Base-by-base conservation (phyloP, 2,329 filamentous ascomycete genomes). In the Aspergillus fructus region DNA sequence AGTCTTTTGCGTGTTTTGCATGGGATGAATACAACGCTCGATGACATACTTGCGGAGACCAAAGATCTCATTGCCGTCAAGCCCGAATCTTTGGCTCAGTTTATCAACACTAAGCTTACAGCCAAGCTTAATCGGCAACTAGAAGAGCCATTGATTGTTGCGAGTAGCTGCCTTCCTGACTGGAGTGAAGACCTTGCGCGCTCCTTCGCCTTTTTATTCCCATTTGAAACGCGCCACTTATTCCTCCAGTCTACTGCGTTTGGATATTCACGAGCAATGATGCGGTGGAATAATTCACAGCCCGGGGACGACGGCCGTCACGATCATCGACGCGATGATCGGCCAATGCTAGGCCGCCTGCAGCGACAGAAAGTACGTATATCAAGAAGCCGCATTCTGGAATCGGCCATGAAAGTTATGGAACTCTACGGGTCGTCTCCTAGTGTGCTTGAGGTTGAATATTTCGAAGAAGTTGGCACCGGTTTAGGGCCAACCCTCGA, bases 301-400 rank as follows among this genome's bases (percentile, higher is more conserved):
- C 85, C 86, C 21, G 85, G 88, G 21, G 92, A 91, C 62, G 93
- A 96, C 59, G 86, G 84, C 55, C 85, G 93, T 42, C 86, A 90
- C 52, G 90, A 96, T 66, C 87, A 92, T 47, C 89, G 87, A 61
- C 83, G 91, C 48, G 93, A 97, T 64, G 93, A 97, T 61, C 85
- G 93, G 12, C 92, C 93, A 2, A 96, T 96, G 81, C 80, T 97
- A 3, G 94, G 94, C 13, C 85, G 93, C 42, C 83, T 97, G 1
- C 94, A 97, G 72, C 87, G 94, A 56, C 94, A 99, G 70, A 99
- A 99, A 75, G 93, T 99, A n/a, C 89, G 94, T 45, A 97, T 99
- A 59, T 96, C 93, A 5, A 86, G 94, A 43, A 86, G 86, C n/a
- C 92, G 96, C 67, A 97, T 99, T 46, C 81, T 99, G 7, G 94